These are phyloP conservation scores for Karstenula rhodostoma DNA, from an alignment of 2,329 filamentous ascomycete species.

Conservation along the genomic window DNA sequence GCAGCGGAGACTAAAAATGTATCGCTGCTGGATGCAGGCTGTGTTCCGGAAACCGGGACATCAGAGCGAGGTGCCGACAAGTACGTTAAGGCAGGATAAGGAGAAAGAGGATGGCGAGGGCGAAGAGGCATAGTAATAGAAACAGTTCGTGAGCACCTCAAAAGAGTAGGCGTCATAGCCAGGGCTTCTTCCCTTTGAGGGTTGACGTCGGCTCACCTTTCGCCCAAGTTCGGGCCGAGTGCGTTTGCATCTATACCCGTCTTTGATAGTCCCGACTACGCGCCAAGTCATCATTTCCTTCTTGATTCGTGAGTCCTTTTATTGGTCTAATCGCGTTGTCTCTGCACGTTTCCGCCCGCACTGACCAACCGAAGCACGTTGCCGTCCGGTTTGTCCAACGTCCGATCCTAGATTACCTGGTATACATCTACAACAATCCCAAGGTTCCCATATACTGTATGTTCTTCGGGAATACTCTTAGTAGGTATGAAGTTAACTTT, in stretches of 20 bases:
- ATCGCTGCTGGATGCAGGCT: conserved; percentile 94
- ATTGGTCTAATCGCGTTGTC: background rate
- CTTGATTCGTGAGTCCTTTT: background rate
- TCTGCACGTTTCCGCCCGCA: background rate
- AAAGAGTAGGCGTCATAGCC: background rate
- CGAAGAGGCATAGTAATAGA: conserved; percentile 8
- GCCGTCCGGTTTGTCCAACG: background rate
- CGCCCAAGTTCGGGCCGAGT: background rate
- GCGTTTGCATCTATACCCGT: background rate
- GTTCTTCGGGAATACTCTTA: too few relatives aligned
- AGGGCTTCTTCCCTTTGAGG: background rate
- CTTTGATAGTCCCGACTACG: background rate
- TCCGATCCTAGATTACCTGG: background rate
- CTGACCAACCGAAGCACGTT: background rate
- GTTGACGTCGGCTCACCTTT: background rate
- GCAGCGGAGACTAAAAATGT: conserved; percentile 93
- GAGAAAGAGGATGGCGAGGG: conserved; percentile 16
- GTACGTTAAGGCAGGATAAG: conserved; percentile 43
- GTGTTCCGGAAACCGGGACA: conserved; percentile 71
- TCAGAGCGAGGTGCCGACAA: conserved; percentile 43
- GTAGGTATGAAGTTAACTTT: too few relatives aligned
- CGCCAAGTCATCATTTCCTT: background rate
- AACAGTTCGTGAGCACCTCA: background rate
- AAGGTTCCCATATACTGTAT: too few relatives aligned
- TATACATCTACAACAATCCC: too few relatives aligned